Evolutionary conservation across 139 green algal genomes (phyloP), one percentile per base, ranked within the genome.

Genomic region (Tetradesmus obliquus): DNA sequence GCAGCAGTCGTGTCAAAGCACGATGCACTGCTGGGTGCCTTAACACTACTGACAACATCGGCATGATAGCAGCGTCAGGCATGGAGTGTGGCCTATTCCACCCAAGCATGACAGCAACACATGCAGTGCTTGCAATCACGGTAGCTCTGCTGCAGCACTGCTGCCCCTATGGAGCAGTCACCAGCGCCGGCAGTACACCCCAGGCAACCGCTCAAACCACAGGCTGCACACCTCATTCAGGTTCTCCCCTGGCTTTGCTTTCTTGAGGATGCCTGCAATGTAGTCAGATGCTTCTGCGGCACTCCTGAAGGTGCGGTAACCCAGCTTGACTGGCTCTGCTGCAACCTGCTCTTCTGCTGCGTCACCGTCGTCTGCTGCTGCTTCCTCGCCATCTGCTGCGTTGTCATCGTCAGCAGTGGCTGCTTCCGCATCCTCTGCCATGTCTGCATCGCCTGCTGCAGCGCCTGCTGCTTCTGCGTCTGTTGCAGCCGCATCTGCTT

Each of bases 211-310:
- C 19, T 45, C 32, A 45, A 71, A 13, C 4, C 22, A 22, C 1
- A 57, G 86, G 83, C 55, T 79, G 83, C 74, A 15, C 84, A 97
- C 95, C 91, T 97, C 96, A 87, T 97, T 97, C 9, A 97, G 82
- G 80, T 95, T 93, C 82, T 94, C 91, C 62, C 95, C 86, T 12
- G 92, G 91, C 5, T 83, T 89, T 6, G 93, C 53, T 2, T 82
- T 81, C 17, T 19, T 66, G 3, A 97, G 87, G 4, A 97, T 79
- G 45, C 90, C 9, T 22, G 89, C 85, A 62, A 95, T 96, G 93
- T 96, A 98, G 0, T 84, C 58, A 3, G 74, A 66, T 3, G 87
- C 82, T 12, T 93, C 91, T 5, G 84, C 19, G 7, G 85, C 93
- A 54, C 69, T 93, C 1, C 79, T 81, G 55, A 97, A 97, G 1